Evolutionary conservation across 2,329 filamentous ascomycete genomes (phyloP).

Genomic region (Westerdykella ornata): DNA sequence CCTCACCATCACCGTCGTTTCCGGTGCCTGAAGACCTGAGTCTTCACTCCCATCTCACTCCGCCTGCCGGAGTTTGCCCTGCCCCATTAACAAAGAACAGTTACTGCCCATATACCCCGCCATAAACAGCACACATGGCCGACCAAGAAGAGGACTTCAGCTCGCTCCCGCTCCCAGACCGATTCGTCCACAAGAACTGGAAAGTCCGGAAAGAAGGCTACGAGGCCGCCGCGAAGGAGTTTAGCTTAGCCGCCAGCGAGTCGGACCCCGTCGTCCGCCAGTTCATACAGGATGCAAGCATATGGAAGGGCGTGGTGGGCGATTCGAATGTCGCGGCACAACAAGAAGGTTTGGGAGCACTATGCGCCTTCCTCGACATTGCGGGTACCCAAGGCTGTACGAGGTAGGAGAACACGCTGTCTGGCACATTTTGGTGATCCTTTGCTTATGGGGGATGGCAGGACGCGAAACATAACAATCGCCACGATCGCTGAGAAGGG

Average conservation of each 20-base stretch:
- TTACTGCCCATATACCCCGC: conserved; percentile 2
- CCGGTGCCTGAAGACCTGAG: too few species aligned
- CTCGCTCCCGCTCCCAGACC: conserved; percentile 68
- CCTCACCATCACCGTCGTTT: too few species aligned
- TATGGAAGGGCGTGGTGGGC: conserved; percentile 89
- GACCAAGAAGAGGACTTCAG: conserved; percentile 79
- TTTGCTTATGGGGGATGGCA: conserved; percentile 31
- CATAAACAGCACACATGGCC: conserved; percentile 52
- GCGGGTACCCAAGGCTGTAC: conserved; percentile 72
- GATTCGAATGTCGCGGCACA: conserved; percentile 97
- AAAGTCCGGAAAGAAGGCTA: conserved; percentile 95
- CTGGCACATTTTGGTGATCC: neutral
- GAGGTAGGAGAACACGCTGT: conserved; percentile 44
- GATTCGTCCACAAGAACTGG: conserved; percentile 90
- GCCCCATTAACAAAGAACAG: too few species aligned
- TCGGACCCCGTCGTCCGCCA: conserved; percentile 78
- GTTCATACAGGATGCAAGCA: conserved; percentile 72
- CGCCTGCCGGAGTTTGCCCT: too few species aligned
- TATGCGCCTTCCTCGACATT: conserved; percentile 89
- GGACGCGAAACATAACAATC: conserved; percentile 68
- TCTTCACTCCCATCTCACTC: too few species aligned
- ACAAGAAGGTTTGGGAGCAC: conserved; percentile 78
- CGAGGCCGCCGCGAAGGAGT: conserved; percentile 83
- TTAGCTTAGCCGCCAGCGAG: conserved; percentile 78
- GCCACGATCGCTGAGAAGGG: conserved; percentile 84